Conservation (phyloP, 257 asterid genomes). For the Solanum rostratum region DNA sequence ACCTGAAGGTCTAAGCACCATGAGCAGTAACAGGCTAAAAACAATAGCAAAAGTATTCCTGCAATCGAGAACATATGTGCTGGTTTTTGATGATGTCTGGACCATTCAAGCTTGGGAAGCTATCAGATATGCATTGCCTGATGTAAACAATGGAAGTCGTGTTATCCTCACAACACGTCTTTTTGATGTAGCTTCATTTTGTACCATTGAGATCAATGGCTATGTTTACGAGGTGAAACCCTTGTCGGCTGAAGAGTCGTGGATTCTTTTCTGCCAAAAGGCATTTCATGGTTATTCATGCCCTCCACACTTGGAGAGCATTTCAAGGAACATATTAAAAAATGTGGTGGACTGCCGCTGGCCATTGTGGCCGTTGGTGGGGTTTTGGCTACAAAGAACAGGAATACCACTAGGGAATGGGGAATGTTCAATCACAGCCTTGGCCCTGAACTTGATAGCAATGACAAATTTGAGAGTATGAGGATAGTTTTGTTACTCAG, state of each 20-base stretch:
- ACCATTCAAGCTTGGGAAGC: constrained; percentile 17
- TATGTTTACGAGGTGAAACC: constrained; percentile 1
- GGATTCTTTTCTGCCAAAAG: constrained; percentile 1
- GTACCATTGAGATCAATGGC: background rate
- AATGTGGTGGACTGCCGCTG: constrained; percentile 22
- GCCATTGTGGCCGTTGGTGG: constrained; percentile 18
- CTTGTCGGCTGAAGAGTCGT: background rate
- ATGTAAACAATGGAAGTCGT: constrained; percentile 11
- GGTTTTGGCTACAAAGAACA: constrained; percentile 10
- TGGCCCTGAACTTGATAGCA: constrained; percentile 10
- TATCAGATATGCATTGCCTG: constrained; percentile 13
- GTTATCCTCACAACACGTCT: constrained; percentile 16
- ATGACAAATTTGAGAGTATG: constrained; percentile 15
- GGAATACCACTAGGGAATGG: constrained; percentile 10
- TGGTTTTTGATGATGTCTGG: constrained; percentile 28
- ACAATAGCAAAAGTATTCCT: constrained; percentile 5
- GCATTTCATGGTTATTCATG: constrained; percentile 6
- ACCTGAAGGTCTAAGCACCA: constrained; percentile 1
- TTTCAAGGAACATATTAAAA: background rate
- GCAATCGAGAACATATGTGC: constrained; percentile 3
- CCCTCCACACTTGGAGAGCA: constrained; percentile 1
- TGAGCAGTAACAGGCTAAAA: background rate
- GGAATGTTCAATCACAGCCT: constrained; percentile 4
- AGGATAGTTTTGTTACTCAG: constrained; percentile 17
- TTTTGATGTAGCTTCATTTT: background rate